Base-by-base conservation (phyloP, 1,284 basidiomycete genomes). In the Somion occarium region DNA sequence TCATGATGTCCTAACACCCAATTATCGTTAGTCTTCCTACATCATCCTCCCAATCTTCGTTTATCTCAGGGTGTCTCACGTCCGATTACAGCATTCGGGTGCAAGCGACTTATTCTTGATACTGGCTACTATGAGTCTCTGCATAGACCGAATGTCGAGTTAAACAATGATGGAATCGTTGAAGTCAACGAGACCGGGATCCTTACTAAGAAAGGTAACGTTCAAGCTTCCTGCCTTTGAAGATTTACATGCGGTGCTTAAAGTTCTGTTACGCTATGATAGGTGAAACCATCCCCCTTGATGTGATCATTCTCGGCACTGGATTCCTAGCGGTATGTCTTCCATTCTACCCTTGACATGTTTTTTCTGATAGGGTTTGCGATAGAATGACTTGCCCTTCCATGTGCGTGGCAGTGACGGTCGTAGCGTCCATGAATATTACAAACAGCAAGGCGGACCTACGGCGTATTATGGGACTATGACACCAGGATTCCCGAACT, bases 381-480 rank as follows among this genome's bases (percentile, higher is more conserved):
- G n/a, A n/a, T 19, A 70, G 70, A 66, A 71, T 47, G 50, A 58
- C 19, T 72, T 64, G 48, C 66, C 67, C 2, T 51, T 73, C 22
- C 44, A 52, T 30, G 58, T 73, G 11, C 54, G 53, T 1, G 72
- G 72, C 1, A 48, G 43, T 13, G 56, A 59, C 3, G 62, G 61
- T 3, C 55, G 60, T 39, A 66, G 70, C 1, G 58, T 76, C 4
- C 56, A 67, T 44, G 68, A 73, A 25, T 76, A 73, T 51, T 73
- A 67, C 53, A 64, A 65, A 11, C 54, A 52, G 3, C 59, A 69
- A 22, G 63, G 63, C 4, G 73, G 73, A 1, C 71, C 74, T 0
- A 68, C 65, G 45, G 73, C 72, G 3, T 76, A 75, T 55, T 54
- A 69, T 3, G 73, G 72, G 15, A 72, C 69, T 0, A 61, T 68